Conservation (phyloP, 2,329 filamentous ascomycete species). For the Elsinoe necatrix region DNA sequence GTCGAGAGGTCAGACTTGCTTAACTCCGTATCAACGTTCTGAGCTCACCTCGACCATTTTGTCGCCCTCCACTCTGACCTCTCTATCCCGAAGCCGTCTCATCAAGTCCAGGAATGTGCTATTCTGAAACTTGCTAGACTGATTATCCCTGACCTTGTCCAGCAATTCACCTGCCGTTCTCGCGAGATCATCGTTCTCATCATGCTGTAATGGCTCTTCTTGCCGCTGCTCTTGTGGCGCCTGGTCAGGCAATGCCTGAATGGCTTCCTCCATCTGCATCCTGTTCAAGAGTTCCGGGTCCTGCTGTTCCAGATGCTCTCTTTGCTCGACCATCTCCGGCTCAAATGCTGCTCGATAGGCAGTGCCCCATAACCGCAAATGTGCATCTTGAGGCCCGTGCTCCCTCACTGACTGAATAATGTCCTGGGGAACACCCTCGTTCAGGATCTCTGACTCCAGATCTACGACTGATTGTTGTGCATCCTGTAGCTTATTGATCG, state of each 20-base stretch:
- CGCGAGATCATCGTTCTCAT: slow-evolving; percentile 60
- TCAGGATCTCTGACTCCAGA: neutral
- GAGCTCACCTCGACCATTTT: slow-evolving; percentile 50
- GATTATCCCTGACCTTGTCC: slow-evolving; percentile 58
- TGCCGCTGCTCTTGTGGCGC: slow-evolving; percentile 11
- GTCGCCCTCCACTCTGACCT: slow-evolving; percentile 65
- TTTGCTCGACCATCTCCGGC: slow-evolving; percentile 5
- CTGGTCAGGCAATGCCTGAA: slow-evolving; percentile 1
- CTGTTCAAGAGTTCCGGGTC: neutral
- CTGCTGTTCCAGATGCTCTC: neutral
- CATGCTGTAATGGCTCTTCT: slow-evolving; percentile 24
- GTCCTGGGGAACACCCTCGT: neutral
- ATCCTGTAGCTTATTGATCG: neutral
- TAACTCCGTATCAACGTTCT: slow-evolving; percentile 21
- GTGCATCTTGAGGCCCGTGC: neutral
- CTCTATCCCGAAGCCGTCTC: slow-evolving; percentile 62
- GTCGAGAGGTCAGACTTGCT: neutral
- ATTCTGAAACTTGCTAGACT: slow-evolving; percentile 66
- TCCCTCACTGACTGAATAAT: neutral
- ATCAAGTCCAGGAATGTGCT: slow-evolving; percentile 70
- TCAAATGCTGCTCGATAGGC: neutral
- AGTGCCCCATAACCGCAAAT: neutral
- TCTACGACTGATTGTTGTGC: neutral
- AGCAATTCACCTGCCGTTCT: slow-evolving; percentile 63
- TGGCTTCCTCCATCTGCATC: neutral